Conservation (phyloP, 805 yeast species). For the Debaryomyces hansenii region DNA sequence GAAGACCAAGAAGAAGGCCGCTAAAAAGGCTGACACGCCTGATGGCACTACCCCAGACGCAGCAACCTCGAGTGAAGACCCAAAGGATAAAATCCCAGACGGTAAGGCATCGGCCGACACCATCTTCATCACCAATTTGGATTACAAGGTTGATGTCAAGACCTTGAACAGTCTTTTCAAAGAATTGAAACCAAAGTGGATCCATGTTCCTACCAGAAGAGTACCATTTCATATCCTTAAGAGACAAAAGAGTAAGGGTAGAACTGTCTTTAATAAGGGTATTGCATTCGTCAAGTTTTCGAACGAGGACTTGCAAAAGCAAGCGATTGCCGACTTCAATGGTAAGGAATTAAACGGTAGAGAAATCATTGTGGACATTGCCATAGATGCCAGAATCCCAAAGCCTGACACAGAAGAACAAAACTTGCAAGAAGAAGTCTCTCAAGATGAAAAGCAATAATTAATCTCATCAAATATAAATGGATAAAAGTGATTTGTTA, state of each 20-base stretch:
- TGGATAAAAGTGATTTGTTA: constrained; percentile 2
- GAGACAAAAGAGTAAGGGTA: constrained; percentile 46
- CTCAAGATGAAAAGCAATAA: constrained; percentile 3
- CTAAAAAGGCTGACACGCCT: neutral
- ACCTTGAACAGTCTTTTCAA: constrained; percentile 47
- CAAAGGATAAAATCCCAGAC: constrained; percentile 30
- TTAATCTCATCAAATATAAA: neutral
- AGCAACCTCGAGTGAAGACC: neutral
- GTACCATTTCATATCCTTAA: constrained; percentile 45
- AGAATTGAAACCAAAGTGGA: constrained; percentile 54
- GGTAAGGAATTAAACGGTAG: constrained; percentile 69
- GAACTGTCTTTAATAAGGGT: constrained; percentile 55
- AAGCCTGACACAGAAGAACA: constrained; percentile 27
- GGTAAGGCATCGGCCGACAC: constrained; percentile 60
- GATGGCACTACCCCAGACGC: neutral
- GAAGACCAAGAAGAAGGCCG: constrained; percentile 9
- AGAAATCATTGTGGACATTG: constrained; percentile 65
- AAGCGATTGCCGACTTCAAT: constrained; percentile 70
- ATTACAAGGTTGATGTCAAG: constrained; percentile 47
- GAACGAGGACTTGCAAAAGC: constrained; percentile 59
- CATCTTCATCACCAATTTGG: constrained; percentile 61
- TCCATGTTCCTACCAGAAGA: constrained; percentile 56
- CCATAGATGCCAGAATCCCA: constrained; percentile 56
- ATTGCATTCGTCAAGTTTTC: constrained; percentile 65
- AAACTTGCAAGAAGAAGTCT: constrained; percentile 11